Base-by-base conservation (phyloP, 1,284 basidiomycete genomes). In the Ceratobasidium sp. region DNA sequence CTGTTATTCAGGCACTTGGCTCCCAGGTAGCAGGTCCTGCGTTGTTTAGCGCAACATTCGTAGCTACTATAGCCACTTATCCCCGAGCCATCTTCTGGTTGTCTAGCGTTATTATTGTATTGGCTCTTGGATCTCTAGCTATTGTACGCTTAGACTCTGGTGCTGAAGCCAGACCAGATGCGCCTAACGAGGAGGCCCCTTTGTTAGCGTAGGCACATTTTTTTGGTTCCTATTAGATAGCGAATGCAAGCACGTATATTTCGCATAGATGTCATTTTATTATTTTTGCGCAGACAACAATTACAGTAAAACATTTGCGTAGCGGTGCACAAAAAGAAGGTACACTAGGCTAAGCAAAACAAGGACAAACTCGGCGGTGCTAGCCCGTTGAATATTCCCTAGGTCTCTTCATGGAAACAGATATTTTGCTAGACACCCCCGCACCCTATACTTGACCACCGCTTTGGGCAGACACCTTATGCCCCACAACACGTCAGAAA, bases 21-120 rank as follows among this genome's bases (percentile, higher is more conserved):
- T 82, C 83, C 2, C 74, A 72, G 41, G 73, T 78, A 57, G 21
- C 90, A 9, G 89, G 89, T 0, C 90, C 90, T 0, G 80, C 87
- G 9, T 26, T 91, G 26, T 91, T 88, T 76, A 88, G 89, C 1
- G 63, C 87, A 28, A 83, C 88, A 14, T 92, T 87, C 77, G 82
- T 87, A 77, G 84, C 82, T 72, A 91, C 88, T 1, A 88, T 91
- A 23, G 85, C 82, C 5, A 84, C 81, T 4, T 86, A 86, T 77
- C 88, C 89, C 5, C 82, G 84, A 49, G 83, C 85, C 26, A 88
- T 91, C 21, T 79, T 79, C 61, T 55, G 62, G 49, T 26, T 70
- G 16, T 71, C 74, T 26, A 47, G 70, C 4, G 23, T 55, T 30
- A 54, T 72, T 13, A 32, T 63, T 41, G 57, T 66, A 21, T 61